A percentile compares a stretch with the other conserved stretches of the same genome.
These are phyloP conservation scores for Chrysanthemum lavandulifolium DNA, from an alignment of 129 eudicot species.

Conservation along the genomic window DNA sequence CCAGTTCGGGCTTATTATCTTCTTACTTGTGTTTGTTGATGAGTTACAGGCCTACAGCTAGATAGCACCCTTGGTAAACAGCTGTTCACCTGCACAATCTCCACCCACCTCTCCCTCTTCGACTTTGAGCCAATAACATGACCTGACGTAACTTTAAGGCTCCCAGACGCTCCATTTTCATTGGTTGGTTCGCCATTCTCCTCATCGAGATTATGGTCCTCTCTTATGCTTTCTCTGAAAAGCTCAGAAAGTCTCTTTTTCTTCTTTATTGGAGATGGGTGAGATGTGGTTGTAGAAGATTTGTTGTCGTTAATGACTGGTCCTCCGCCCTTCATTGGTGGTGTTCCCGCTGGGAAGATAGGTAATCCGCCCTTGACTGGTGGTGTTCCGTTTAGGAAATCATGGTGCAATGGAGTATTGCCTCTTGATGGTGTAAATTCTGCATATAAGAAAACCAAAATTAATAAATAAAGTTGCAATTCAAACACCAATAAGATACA, in stretches of 20 bases:
- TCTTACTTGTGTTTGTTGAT: constrained; percentile 40
- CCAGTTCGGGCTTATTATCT: constrained; percentile 30
- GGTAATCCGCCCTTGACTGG: constrained; percentile 15
- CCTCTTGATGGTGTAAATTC: constrained; percentile 71
- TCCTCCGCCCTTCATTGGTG: constrained; percentile 23
- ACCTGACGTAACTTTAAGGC: constrained; percentile 33
- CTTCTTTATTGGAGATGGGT: constrained; percentile 32
- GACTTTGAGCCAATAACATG: constrained; percentile 23
- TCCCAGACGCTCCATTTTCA: constrained; percentile 19
- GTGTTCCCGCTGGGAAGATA: constrained; percentile 27
- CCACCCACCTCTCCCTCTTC: constrained; percentile 36
- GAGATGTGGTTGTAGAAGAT: constrained; percentile 8
- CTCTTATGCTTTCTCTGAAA: constrained; percentile 47
- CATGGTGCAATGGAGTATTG: constrained; percentile 59
- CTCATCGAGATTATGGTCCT: constrained; percentile 14
- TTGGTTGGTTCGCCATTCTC: constrained; percentile 11
- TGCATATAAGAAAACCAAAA: constrained; percentile 21
- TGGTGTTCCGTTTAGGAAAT: constrained; percentile 26
- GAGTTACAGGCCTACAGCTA: constrained; percentile 41
- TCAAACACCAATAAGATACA: background rate
- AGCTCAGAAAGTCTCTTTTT: constrained; percentile 58
- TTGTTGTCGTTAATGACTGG: constrained; percentile 19
- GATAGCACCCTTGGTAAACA: constrained; percentile 42
- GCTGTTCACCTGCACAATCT: constrained; percentile 37
- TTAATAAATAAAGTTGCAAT: background rate